Conservation (phyloP, 352 stramenopile species). For the Phytophthora sojae region DNA sequence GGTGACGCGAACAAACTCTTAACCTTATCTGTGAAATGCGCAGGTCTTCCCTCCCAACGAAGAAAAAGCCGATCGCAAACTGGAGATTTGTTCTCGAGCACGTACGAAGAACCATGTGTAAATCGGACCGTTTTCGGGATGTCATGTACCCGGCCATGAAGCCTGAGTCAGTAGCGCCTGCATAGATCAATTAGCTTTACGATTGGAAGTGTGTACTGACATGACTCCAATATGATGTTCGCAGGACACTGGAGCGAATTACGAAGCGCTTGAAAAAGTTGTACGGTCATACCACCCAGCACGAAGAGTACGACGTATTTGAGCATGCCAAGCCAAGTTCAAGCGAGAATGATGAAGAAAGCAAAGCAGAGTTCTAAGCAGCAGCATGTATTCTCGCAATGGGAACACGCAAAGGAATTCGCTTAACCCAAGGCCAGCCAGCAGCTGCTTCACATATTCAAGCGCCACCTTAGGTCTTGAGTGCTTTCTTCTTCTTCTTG, state of each 20-base stretch:
- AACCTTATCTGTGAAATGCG: constrained; percentile 1
- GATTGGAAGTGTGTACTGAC: constrained; percentile 1
- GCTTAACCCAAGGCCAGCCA: constrained; percentile 3
- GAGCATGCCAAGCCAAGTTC: neutral
- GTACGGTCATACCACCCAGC: constrained; percentile 57
- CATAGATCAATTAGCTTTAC: neutral
- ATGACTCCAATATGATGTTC: neutral
- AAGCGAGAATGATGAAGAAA: constrained; percentile 13
- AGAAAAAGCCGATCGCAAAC: constrained; percentile 71
- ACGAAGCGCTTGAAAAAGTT: constrained; percentile 64
- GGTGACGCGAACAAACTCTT: neutral
- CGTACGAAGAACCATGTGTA: constrained; percentile 34
- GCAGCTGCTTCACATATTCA: constrained; percentile 1
- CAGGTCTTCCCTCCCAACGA: constrained; percentile 65
- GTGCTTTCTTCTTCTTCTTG: constrained; percentile 95
- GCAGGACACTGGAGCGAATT: constrained; percentile 68
- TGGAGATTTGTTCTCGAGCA: constrained; percentile 77
- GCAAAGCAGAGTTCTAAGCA: constrained; percentile 9
- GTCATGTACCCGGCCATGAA: constrained; percentile 44
- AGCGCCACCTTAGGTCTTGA: constrained; percentile 74
- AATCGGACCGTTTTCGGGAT: constrained; percentile 7
- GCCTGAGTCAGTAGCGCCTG: constrained; percentile 37
- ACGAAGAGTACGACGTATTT: constrained; percentile 61
- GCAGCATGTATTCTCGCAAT: constrained; percentile 30
- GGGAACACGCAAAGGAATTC: constrained; percentile 20